Conservation (phyloP, 2,329 filamentous ascomycete species). For the Drechslerella coelobrocha region DNA sequence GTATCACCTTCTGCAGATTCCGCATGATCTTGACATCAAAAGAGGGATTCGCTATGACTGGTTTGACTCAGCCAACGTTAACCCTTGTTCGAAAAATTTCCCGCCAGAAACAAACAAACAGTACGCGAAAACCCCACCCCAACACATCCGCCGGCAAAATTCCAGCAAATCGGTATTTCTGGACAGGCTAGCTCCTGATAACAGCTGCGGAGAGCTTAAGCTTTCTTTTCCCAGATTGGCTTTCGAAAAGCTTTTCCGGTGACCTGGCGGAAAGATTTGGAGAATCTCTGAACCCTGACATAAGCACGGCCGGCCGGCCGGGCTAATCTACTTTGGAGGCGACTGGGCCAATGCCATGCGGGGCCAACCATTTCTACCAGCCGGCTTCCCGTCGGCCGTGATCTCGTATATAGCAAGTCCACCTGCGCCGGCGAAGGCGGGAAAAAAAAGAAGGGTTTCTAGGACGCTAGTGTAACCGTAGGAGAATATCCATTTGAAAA, state of each 20-base stretch:
- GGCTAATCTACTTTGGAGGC: constrained; percentile 4
- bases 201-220: no score
- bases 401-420: constrained; percentile 21
- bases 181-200: no score
- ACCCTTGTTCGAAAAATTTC: no score
- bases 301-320: constrained; percentile 40
- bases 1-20: background rate
- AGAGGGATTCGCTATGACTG: no score
- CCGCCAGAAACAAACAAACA: constrained; percentile 2
- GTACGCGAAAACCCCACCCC: background rate
- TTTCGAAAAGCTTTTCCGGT: constrained; percentile 18
- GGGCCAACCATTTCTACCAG: constrained; percentile 17
- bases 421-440: constrained; percentile 8
- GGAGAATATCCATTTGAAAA: constrained; percentile 7
- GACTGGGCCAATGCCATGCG: constrained; percentile 18
- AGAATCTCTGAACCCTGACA: constrained; percentile 33
- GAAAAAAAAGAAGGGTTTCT: constrained; percentile 18
- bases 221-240: constrained; percentile 39
- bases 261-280: no score
- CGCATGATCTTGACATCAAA: no score
- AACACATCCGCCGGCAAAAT: constrained; percentile 50
- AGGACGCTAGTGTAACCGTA: constrained; percentile 16
- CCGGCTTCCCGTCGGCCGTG: constrained; percentile 10
- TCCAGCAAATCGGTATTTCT: constrained; percentile 16
- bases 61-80: no score